phyloP scores from a whole-genome alignment of 441 rosid genomes.

The Syzygium malaccense region DNA sequence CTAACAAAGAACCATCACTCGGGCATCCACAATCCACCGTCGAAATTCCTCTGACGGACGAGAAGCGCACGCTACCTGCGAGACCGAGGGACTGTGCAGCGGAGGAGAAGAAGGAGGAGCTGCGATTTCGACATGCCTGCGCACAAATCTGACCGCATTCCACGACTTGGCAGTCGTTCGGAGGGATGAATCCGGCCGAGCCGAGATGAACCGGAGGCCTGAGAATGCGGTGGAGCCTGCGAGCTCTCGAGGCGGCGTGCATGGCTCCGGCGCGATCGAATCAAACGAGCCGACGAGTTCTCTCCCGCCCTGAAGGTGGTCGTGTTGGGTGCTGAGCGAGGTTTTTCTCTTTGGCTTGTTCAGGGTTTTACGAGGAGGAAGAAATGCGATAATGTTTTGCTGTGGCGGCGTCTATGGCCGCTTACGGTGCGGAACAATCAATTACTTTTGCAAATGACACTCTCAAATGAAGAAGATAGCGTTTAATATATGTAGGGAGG shows the following conservation, averaged over 20 bases:
- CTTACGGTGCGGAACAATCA: not conserved
- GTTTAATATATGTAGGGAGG: not conserved
- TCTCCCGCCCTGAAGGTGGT: not conserved
- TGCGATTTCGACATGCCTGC: conserved; percentile 7
- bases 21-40: not conserved
- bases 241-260: conserved; percentile 39
- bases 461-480: not conserved
- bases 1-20: not conserved
- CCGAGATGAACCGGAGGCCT: conserved; percentile 16
- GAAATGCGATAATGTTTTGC: not conserved
- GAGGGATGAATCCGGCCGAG: conserved; percentile 16
- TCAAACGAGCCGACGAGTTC: not conserved
- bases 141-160: not conserved
- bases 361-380: not conserved
- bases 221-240: conserved; percentile 30
- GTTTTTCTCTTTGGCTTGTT: not conserved
- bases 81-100: conserved; percentile 1
- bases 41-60: not conserved
- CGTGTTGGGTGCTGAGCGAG: not conserved
- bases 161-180: conserved; percentile 10
- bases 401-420: not conserved
- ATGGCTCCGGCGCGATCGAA: conserved; percentile 13
- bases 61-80: conserved; percentile 20
- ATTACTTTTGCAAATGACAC: fast-evolving
- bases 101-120: conserved; percentile 5